Evolutionary conservation across 257 asterid species (phyloP), one percentile per base, ranked within the genome.

Genomic region (Jacaranda mimosifolia): DNA sequence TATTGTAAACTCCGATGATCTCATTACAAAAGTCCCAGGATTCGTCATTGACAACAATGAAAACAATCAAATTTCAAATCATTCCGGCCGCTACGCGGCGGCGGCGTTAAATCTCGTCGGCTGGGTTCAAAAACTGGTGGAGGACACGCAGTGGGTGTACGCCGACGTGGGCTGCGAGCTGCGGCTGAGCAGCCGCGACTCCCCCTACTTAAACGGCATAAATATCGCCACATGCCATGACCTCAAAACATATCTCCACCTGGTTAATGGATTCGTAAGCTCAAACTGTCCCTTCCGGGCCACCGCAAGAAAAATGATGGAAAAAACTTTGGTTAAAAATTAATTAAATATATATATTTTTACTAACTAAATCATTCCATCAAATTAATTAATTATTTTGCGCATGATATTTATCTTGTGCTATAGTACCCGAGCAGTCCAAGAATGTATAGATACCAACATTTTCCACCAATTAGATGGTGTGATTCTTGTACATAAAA

Each of bases 131-230:
- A 93, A 83, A 67, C 60, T 85, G 14, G 87, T 88, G 79, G 93
- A 90, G 77, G 92, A 89, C 49, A 80, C 77, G 5, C 94, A 86
- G 79, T 91, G 95, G 97, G 96, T 88, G 21, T 96, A 96, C 75
- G 99, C 98, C 3, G 98, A 96, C 71, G 94, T 96, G 6, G 99
- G 99, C 1, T 88, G 97, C 73, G 99, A 96, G 80, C 94, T 96
- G 26, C 88, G 97, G 81, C 88, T 96, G 60, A 93, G 97, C 69
- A 93, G 97, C 89, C 89, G 97, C 0, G 91, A 86, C 73, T 89
- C 93, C 17, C 92, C 97, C 9, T 51, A 83, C 49, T 59, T 87
- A 3, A 85, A 81, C 52, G 78, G 84, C 3, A 65, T 83, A 46
- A 76, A 84, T 59, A 78, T 93, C 3, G 97, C 95, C 13, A 71